Conservation (phyloP, 2,329 filamentous ascomycete genomes). For the Xylaria sp. region DNA sequence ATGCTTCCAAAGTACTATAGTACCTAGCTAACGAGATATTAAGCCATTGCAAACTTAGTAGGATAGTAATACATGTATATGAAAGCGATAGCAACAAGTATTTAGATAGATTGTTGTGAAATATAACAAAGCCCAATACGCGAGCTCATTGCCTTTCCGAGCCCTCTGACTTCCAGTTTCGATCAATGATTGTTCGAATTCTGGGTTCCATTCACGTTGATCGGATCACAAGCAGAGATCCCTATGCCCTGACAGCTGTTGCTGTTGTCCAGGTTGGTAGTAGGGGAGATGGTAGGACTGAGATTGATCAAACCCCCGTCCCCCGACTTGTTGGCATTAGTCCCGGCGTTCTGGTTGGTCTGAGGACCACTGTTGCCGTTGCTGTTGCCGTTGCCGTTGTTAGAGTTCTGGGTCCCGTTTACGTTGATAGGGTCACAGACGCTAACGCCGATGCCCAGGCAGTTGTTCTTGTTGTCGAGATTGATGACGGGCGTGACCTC, state of each 20-base stretch:
- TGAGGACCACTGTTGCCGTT: background rate
- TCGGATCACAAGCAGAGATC: conserved; percentile 31
- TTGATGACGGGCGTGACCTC: conserved; percentile 7
- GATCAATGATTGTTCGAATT: conserved; percentile 8
- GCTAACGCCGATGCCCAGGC: conserved; percentile 24
- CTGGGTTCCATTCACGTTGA: conserved; percentile 24
- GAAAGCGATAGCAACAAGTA: background rate
- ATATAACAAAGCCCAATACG: background rate
- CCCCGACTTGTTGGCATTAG: background rate
- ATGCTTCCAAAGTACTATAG: background rate
- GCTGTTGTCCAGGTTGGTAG: conserved; percentile 17
- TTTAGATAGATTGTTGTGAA: background rate
- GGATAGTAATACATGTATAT: background rate
- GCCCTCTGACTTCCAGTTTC: background rate
- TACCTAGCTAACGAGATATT: background rate
- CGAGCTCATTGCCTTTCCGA: background rate
- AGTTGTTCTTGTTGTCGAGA: conserved; percentile 18
- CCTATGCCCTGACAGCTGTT: conserved; percentile 29
- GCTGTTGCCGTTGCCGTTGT: conserved; percentile 13
- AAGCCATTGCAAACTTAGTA: background rate
- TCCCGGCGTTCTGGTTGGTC: background rate
- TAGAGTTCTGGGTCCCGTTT: conserved; percentile 21
- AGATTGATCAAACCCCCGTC: conserved; percentile 20
- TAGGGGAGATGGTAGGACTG: conserved; percentile 17
- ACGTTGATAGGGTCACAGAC: conserved; percentile 25